Evolutionary conservation across 768 basidiomycete species (phyloP), one percentile per base, ranked within the genome.

Genomic region (Paxillus rubicundulus): DNA sequence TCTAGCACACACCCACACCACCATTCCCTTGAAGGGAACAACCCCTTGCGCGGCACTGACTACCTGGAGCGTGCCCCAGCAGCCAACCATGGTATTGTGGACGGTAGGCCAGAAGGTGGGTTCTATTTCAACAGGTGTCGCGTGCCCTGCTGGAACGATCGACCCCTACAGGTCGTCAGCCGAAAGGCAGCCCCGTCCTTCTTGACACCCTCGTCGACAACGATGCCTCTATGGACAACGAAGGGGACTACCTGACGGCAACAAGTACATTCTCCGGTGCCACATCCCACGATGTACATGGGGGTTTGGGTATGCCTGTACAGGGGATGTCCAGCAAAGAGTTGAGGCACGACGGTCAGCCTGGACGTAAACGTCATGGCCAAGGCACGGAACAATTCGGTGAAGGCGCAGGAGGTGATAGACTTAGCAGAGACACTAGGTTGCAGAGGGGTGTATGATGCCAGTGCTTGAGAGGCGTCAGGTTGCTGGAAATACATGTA

Each of bases 321-420:
- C 55, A 61, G 16, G 73, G 70, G 16, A 65, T 68, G 72, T 66
- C 65, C 30, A 71, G 66, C 59, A 57, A 60, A 38, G 73, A 75
- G 53, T 17, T 58, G 39, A 68, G 67, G 47, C 74, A 72, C 28
- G 69, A 69, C 12, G 71, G 74, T 21, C 58, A 61, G 30, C 51
- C 57, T 38, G 62, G 67, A 17, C 62, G 69, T 42, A 73, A 70
- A 49, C 57, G 54, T 9, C 58, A 61, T 14, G 50, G 50, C 34
- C 57, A 54, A 32, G 66, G 68, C 13, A 40, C 37, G 9, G 56
- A 55, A 7, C 65, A 61, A 16, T 67, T 58, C 6, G 57, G 56
- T 20, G 42, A 55, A 14, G 42, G 50, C 3, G 9, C 4, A 16
- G 42, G 13, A 13, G 47, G 37, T 9, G 48, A 55, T 30, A 38